Conservation (phyloP, 768 basidiomycete species). For the Fistulinella prunicolor region DNA sequence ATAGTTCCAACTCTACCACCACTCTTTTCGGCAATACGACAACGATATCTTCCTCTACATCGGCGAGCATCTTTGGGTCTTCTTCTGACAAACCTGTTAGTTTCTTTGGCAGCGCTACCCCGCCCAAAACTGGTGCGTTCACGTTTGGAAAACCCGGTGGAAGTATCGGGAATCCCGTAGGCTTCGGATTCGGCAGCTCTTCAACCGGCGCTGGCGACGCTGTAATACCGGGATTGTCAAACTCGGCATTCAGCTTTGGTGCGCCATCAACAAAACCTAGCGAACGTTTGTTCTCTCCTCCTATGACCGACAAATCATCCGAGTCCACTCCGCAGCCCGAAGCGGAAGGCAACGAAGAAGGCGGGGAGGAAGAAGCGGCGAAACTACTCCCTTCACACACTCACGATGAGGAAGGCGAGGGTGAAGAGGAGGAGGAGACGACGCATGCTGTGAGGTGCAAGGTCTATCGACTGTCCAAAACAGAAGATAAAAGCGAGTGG, state of each 20-base stretch:
- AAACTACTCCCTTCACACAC: constrained; percentile 26
- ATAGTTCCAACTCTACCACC: constrained; percentile 11
- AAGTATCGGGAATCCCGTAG: constrained; percentile 62
- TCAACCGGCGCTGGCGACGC: constrained; percentile 20
- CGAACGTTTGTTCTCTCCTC: constrained; percentile 27
- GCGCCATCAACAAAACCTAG: constrained; percentile 16
- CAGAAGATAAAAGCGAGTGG: constrained; percentile 52
- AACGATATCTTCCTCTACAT: constrained; percentile 7
- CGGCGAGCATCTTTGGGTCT: constrained; percentile 20
- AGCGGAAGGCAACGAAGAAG: constrained; percentile 20
- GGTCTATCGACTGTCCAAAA: constrained; percentile 57
- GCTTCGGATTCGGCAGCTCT: constrained; percentile 46
- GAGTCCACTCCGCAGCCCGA: constrained; percentile 32
- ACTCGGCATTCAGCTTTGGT: constrained; percentile 26
- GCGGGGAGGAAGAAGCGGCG: constrained; percentile 29
- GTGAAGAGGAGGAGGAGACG: constrained; percentile 79
- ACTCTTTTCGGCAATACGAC: constrained; percentile 21
- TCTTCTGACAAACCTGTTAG: constrained; percentile 25
- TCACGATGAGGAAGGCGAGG: constrained; percentile 72
- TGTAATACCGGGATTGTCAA: constrained; percentile 9
- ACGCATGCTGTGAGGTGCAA: constrained; percentile 56
- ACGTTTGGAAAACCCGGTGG: constrained; percentile 37
- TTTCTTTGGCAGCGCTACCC: constrained; percentile 30
- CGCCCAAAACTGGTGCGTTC: constrained; percentile 24
- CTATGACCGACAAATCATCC: constrained; percentile 26